These are phyloP conservation scores for Hamiltosporidium magnivora DNA, from an alignment of 371 early-diverging fungal species.

Conservation along the genomic window DNA sequence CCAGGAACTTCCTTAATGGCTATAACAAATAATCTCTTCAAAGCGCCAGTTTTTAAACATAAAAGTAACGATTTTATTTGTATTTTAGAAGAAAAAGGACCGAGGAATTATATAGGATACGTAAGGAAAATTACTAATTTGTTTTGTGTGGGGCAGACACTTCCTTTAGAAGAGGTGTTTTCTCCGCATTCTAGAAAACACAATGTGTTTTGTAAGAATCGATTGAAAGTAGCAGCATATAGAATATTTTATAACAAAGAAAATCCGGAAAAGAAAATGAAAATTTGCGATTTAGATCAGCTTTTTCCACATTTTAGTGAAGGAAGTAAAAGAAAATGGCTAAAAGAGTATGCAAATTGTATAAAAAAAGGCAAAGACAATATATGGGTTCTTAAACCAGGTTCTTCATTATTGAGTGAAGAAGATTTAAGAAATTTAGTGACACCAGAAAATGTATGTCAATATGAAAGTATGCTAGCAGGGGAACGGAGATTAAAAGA, in stretches of 20 bases:
- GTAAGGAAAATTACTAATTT: constrained; percentile 33
- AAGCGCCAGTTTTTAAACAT: constrained; percentile 56
- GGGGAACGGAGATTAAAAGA: constrained; percentile 52
- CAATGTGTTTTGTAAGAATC: constrained; percentile 57
- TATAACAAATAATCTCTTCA: constrained; percentile 55
- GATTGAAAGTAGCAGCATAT: constrained; percentile 54
- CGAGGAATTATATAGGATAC: constrained; percentile 1
- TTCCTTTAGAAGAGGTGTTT: constrained; percentile 55
- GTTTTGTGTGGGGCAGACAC: constrained; percentile 53
- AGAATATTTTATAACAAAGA: constrained; percentile 45
- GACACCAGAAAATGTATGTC: constrained; percentile 57
- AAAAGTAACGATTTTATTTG: constrained; percentile 12
- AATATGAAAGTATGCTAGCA: constrained; percentile 57
- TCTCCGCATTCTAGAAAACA: constrained; percentile 56
- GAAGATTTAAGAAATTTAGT: constrained; percentile 55
- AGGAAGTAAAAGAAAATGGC: constrained; percentile 57
- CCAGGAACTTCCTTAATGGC: constrained; percentile 33
- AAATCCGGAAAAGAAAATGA: constrained; percentile 23
- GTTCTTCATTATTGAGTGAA: constrained; percentile 41
- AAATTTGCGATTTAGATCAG: constrained; percentile 48
- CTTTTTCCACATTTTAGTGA: constrained; percentile 57
- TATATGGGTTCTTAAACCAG: constrained; percentile 47
- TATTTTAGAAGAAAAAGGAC: neutral
- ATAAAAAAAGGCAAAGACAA: constrained; percentile 56
- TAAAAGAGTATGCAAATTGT: constrained; percentile 56